Evolutionary conservation across 169 alveolate genomes (phyloP), one percentile per base, ranked within the genome.

Genomic region (Condylostoma magnum): DNA sequence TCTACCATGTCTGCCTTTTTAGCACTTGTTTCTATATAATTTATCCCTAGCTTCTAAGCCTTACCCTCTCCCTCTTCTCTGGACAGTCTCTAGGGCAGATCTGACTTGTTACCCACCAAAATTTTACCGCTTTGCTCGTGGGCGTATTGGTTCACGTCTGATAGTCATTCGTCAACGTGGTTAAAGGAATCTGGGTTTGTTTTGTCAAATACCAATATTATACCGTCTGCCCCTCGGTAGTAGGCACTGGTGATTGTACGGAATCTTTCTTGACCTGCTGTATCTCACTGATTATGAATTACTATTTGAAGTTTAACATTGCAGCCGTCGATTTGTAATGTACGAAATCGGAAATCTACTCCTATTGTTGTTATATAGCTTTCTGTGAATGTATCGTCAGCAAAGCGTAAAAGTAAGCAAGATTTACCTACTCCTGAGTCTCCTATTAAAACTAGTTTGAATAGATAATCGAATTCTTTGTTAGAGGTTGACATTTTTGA

Each of bases 351-450:
- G 79, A 94, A 94, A 67, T 94, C 98, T 33, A 94, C 98, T 43
- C 98, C 98, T 69, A 94, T 94, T 68, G 98, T 94, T 48, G 95
- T 91, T 88, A 93, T 93, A 87, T 92, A 94, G 79, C 95, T 93
- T 65, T 92, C 97, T 31, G 96, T 79, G 80, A 90, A 94, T 46
- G 58, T 47, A 72, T 38, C 55, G 57, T 73, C 97, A 20, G 99
- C 97, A 69, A 97, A 97, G 28, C 99, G 89, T 66, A 97, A 93
- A 15, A 97, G 87, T 34, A 97, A 88, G 57, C 99, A 97, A 3
- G 99, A 95, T 76, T 97, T 97, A 27, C 99, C 99, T 0, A 97
- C 99, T 28, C 99, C 99, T 34, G 99, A 92, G 76, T 97, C 99
- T 6, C 99, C 99, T 57, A 97, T 93, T 6, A 97, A 94, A 56